A percentile compares a stretch with the other conserved stretches of the same genome.
Evolutionary conservation across 208 protist species (phyloP).

Genomic region (Acanthamoeba castellanii): DNA sequence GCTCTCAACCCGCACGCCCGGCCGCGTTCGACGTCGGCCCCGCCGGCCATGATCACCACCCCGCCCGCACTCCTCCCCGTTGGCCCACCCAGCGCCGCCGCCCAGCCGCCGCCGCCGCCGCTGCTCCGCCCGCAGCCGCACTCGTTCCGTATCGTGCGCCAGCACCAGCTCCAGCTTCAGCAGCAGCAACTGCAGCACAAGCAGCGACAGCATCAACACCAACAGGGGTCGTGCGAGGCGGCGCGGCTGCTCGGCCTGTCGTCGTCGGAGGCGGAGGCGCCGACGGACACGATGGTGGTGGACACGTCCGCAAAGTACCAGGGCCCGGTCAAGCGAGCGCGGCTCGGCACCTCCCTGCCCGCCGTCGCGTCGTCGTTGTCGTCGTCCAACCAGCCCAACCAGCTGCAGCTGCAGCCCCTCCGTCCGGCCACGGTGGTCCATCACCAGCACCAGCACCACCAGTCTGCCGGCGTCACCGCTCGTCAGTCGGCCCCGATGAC

Average conservation of each 20-base stretch:
- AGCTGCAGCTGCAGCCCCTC: background rate
- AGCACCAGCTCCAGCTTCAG: background rate
- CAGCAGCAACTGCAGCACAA: background rate
- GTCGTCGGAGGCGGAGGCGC: no score
- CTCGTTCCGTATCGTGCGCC: background rate
- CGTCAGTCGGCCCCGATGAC: background rate
- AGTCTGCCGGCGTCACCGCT: background rate
- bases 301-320: background rate
- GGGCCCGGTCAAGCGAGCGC: background rate
- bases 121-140: background rate
- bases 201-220: background rate
- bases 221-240: background rate
- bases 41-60: background rate
- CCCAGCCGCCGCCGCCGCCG: no score
- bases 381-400: background rate
- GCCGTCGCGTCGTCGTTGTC: background rate
- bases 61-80: background rate
- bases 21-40: background rate
- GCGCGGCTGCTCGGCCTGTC: background rate
- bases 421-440: background rate
- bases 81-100: background rate
- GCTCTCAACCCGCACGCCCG: background rate
- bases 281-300: background rate
- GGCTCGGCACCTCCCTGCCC: background rate
- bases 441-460: background rate